A percentile compares a stretch with the other conserved stretches of the same genome.
Conservation (phyloP, 371 early-diverging fungal species). For the Coemansia sp. region DNA sequence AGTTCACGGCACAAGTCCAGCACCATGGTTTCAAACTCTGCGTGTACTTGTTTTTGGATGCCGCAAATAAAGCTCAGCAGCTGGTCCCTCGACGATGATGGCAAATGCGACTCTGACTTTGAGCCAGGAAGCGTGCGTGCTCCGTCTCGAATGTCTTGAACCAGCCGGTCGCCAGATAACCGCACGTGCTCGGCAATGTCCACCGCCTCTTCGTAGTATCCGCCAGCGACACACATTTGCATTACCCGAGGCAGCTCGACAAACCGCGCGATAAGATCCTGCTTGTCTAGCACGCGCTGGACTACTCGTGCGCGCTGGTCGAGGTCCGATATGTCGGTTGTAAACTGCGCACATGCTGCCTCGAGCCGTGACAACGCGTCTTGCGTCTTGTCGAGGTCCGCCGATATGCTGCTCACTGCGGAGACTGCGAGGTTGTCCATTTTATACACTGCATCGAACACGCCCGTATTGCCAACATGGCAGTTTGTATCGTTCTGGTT, state of each 20-base stretch:
- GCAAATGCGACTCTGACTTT: neutral
- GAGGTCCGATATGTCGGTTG: slow-evolving; percentile 21
- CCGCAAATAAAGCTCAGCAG: slow-evolving; percentile 25
- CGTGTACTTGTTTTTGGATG: slow-evolving; percentile 39
- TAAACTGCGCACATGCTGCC: slow-evolving; percentile 27
- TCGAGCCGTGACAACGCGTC: slow-evolving; percentile 28
- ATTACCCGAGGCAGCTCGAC: slow-evolving; percentile 49
- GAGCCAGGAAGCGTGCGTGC: slow-evolving; percentile 38
- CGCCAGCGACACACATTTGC: slow-evolving; percentile 50
- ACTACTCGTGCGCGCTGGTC: slow-evolving; percentile 35
- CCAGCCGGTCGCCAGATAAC: slow-evolving; percentile 34
- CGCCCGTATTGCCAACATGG: neutral
- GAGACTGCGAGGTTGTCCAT: slow-evolving; percentile 17
- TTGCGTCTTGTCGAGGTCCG: slow-evolving; percentile 22
- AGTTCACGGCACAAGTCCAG: slow-evolving; percentile 39
- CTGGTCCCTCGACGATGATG: slow-evolving; percentile 16
- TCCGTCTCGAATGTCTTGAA: slow-evolving; percentile 33
- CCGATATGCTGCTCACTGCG: slow-evolving; percentile 8
- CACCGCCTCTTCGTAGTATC: slow-evolving; percentile 46
- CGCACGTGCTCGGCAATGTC: slow-evolving; percentile 48
- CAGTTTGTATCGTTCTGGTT: neutral
- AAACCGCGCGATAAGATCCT: slow-evolving; percentile 41
- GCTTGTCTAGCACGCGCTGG: slow-evolving; percentile 46
- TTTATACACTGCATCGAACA: slow-evolving; percentile 27
- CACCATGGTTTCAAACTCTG: slow-evolving; percentile 46